Evolutionary conservation across 192 early-diverging fungal species (phyloP).

Genomic region (Thamnidium elegans): DNA sequence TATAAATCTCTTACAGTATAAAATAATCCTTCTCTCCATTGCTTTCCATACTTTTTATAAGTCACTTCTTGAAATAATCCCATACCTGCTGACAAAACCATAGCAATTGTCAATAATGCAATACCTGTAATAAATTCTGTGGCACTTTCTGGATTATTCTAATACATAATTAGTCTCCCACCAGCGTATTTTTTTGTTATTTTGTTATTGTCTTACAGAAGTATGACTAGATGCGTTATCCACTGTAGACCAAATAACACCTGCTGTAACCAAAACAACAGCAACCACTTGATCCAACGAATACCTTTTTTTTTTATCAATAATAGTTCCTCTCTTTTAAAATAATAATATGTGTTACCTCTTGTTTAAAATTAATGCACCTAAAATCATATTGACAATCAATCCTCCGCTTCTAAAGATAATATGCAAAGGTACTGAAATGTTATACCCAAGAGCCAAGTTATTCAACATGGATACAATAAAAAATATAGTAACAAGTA

Average conservation of each 20-base stretch:
- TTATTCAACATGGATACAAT: slow-evolving; percentile 81
- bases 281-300: slow-evolving; percentile 50
- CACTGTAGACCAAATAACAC: slow-evolving; percentile 71
- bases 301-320: slow-evolving; percentile 37
- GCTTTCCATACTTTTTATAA: slow-evolving; percentile 71
- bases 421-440: slow-evolving; percentile 88
- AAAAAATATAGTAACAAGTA: slow-evolving; percentile 78
- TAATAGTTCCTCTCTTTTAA: too few species aligned
- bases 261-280: slow-evolving; percentile 74
- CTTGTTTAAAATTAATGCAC: slow-evolving; percentile 61
- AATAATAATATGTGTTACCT: too few species aligned
- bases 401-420: slow-evolving; percentile 84
- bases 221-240: slow-evolving; percentile 18
- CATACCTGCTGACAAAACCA: slow-evolving; percentile 75
- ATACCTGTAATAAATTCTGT: slow-evolving; percentile 53
- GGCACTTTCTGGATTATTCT: slow-evolving; percentile 3
- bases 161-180: not conserved
- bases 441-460: slow-evolving; percentile 70
- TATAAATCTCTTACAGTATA: slow-evolving; percentile 58
- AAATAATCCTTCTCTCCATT: slow-evolving; percentile 89
- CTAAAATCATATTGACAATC: slow-evolving; percentile 80
- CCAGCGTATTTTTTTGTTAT: too few species aligned
- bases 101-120: slow-evolving; percentile 60
- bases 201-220: not conserved
- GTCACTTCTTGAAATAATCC: slow-evolving; percentile 82